Conservation (phyloP, 2,329 filamentous ascomycete genomes). For the Talaromyces sp. region DNA sequence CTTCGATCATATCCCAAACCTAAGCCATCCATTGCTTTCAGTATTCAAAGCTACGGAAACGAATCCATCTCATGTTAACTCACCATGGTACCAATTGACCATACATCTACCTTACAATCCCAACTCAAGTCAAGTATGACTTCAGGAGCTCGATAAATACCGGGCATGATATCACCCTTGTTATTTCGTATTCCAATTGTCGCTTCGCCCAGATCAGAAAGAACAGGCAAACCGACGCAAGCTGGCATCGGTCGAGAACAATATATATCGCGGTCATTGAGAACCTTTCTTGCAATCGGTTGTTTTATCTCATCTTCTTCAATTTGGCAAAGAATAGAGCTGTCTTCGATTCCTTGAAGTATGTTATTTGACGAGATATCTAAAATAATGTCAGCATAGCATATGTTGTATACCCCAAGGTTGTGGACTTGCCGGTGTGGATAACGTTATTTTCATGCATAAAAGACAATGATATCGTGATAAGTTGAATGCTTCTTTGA, state of each 20-base stretch:
- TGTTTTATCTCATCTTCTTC: conserved; percentile 34
- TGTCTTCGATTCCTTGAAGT: conserved; percentile 37
- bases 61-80: neutral
- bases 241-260: conserved; percentile 26
- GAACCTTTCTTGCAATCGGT: conserved; percentile 40
- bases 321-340: conserved; percentile 36
- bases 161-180: conserved; percentile 36
- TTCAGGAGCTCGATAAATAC: conserved; percentile 36
- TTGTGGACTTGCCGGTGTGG: conserved; percentile 37
- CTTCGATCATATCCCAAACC: conserved; percentile 11
- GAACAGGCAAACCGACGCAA: conserved; percentile 8
- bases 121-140: conserved; percentile 35
- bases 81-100: conserved; percentile 36
- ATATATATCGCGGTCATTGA: conserved; percentile 22
- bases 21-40: conserved; percentile 12
- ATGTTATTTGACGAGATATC: conserved; percentile 46
- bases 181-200: conserved; percentile 29
- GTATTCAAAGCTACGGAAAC: no score
- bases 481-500: conserved; percentile 61
- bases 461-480: conserved; percentile 81
- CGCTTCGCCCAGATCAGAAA: conserved; percentile 33
- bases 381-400: conserved; percentile 12
- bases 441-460: conserved; percentile 49
- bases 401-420: no score
- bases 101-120: conserved; percentile 36